Base-by-base conservation (phyloP, 129 eudicot species). In the Erigeron canadensis region DNA sequence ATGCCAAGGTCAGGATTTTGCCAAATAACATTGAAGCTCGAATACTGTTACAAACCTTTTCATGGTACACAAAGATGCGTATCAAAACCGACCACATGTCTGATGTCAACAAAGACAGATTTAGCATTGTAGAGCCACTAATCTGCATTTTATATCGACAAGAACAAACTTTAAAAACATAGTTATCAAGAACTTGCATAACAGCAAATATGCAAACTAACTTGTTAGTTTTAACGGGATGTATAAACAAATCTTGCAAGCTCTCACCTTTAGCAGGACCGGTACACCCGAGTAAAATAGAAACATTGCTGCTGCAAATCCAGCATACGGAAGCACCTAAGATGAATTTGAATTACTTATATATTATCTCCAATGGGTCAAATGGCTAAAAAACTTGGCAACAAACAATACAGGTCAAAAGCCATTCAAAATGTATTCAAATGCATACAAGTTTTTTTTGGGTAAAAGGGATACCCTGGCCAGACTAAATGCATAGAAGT, bases 81-180 rank as follows among this genome's bases (percentile, higher is more conserved):
- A 92, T 92, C 61, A 89, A 55, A 42, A 89, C 96, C 10, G 98
- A 85, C 96, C 96, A 92, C 98, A 92, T 92, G 86, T 92, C 98
- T 40, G 96, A 86, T 51, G 98, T 92, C 61, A 91, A 78, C 77
- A 91, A 77, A 63, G 98, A 88, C 37, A 91, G 78, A 77, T 92
- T 92, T 28, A 92, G 83, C 98, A 92, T 86, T 7, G 96, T 85
- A 40, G 98, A 67, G 12, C 98, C 98, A 76, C 86, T 81, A 37
- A 83, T 86, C 98, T 92, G 98, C 87, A 67, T 66, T 28, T 21
- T n/a, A 50, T 48, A 46, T 53, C 44, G 6, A 68, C 61, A 45
- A 39, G 10, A 22, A 39, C n/a, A 68, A 59, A 76, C 17, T 76
- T 56, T 10, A 37, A 67, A 40, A 16, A 15, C 38, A 53, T 47